Evolutionary conservation across 108 stramenopile genomes (phyloP).

Genomic region (Cyclostephanos invisitatus): DNA sequence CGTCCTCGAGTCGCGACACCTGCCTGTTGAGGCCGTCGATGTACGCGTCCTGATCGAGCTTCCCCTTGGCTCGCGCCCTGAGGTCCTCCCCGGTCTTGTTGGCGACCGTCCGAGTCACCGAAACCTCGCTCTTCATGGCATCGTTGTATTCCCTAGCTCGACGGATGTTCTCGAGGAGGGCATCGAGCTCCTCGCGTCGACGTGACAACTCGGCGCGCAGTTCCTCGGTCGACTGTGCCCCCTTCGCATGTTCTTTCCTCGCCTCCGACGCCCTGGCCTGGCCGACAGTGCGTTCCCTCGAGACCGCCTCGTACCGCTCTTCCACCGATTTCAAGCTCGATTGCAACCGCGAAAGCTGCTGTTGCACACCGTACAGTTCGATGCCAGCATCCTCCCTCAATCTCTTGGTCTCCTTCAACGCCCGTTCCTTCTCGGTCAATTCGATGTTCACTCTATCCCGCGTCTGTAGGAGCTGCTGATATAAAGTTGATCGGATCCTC

Average conservation of each 20-base stretch:
- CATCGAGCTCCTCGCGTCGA: slow-evolving; percentile 56
- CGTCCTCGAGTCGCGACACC: slow-evolving; percentile 59
- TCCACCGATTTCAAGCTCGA: slow-evolving; percentile 60
- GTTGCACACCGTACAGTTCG: slow-evolving; percentile 79
- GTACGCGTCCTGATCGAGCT: slow-evolving; percentile 73
- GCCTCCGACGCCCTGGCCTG: slow-evolving; percentile 52
- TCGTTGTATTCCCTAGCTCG: slow-evolving; percentile 82
- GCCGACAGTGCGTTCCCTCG: slow-evolving; percentile 44
- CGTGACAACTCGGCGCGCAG: slow-evolving; percentile 33
- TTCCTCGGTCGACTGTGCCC: slow-evolving; percentile 12
- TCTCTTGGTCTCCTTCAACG: slow-evolving; percentile 19
- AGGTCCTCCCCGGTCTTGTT: slow-evolving; percentile 82
- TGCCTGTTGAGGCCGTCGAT: slow-evolving; percentile 74
- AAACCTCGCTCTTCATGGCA: slow-evolving; percentile 79
- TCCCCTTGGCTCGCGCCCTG: slow-evolving; percentile 64
- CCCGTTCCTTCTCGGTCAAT: slow-evolving; percentile 59
- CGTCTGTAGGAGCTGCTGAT: slow-evolving; percentile 63
- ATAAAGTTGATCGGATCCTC: slow-evolving; percentile 64
- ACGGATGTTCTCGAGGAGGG: slow-evolving; percentile 57
- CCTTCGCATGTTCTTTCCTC: slow-evolving; percentile 33
- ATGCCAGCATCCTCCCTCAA: slow-evolving; percentile 72
- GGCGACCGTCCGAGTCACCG: slow-evolving; percentile 69
- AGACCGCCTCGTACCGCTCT: slow-evolving; percentile 43
- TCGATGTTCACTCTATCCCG: slow-evolving; percentile 63
- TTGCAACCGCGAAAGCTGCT: slow-evolving; percentile 80